Base-by-base conservation (phyloP, 768 basidiomycete genomes). In the Russula earlei region DNA sequence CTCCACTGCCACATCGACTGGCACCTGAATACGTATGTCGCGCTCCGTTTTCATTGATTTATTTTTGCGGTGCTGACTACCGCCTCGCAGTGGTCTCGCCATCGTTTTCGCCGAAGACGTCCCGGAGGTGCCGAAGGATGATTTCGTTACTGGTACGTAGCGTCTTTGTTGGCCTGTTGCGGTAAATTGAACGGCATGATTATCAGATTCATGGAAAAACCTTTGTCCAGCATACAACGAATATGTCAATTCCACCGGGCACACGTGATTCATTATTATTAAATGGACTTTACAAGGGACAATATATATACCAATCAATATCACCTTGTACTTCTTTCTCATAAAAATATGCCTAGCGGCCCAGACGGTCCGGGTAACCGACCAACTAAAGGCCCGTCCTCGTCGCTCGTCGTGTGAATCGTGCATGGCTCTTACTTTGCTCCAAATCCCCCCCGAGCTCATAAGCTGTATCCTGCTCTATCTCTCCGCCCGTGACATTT, bases 1-100 rank as follows among this genome's bases (percentile, higher is more conserved):
- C 51, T 69, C 33, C 68, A 69, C 56, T 69, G 68, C 50, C 68
- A 69, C 55, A 67, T 69, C 52, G 67, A 61, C 33, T 68, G 67
- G 67, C 67, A 68, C 56, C 60, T 68, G 42, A 60, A 60, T 25
- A 37, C 41, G 61, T 60, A 38, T 3, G 53, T 44, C 11, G 0
- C 12, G 8, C 24, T 33, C 44, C 36, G 5, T 33, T 31, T 40
- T 38, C 29, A 25, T 41, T 2, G n/a, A n/a, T n/a, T n/a, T n/a
- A n/a, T 12, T 4, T 42, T 36, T 15, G 5, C 24, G 5, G 27
- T 46, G 33, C 42, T 29, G 36, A 36, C 27, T 3, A 19, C 10
- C 41, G 5, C 41, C 20, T n/a, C 33, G 33, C 25, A 60, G 58
- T 24, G 61, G 61, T 17, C 52, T 62, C 27, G 61, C 61, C 14